phyloP scores from a whole-genome alignment of 2,329 filamentous ascomycete species.

The Epicoccum nigrum region DNA sequence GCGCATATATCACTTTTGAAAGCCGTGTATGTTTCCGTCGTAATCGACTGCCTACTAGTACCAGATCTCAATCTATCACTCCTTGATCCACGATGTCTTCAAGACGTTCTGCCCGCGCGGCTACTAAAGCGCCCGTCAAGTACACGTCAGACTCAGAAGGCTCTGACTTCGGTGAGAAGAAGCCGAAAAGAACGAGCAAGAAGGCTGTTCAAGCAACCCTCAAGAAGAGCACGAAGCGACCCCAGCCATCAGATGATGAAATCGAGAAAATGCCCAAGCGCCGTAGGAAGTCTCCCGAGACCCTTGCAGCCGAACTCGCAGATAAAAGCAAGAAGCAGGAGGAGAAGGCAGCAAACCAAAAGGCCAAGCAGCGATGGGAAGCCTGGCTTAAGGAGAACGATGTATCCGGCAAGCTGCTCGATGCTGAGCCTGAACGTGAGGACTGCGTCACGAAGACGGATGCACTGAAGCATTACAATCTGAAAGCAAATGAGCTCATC shows the following conservation, averaged over 20 bases:
- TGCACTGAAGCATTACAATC: background rate
- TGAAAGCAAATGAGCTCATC: slow-evolving; percentile 1
- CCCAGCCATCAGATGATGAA: no score
- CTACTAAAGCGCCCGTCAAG: slow-evolving; percentile 21
- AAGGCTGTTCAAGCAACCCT: no score
- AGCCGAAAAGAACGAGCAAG: no score
- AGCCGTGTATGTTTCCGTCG: background rate
- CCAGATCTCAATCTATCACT: background rate
- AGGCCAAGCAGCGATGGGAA: slow-evolving; percentile 10
- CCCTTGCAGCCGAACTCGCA: slow-evolving; percentile 3
- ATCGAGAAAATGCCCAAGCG: slow-evolving; percentile 13
- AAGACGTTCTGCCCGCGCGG: slow-evolving; percentile 19
- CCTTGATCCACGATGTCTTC: slow-evolving; percentile 14
- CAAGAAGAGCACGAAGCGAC: no score
- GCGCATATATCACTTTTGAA: background rate
- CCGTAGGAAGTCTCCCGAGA: slow-evolving; percentile 1
- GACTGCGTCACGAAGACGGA: slow-evolving; percentile 8
- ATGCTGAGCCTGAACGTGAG: background rate
- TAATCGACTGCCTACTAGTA: background rate
- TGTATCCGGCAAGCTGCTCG: slow-evolving; percentile 5
- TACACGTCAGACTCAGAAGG: no score
- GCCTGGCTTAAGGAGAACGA: slow-evolving; percentile 8
- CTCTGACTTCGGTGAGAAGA: no score
- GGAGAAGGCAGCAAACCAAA: slow-evolving; percentile 8
- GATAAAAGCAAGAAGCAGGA: slow-evolving; percentile 3